Evolutionary conservation across 2,329 filamentous ascomycete genomes (phyloP).

Genomic region (Dryadomyces quercivorus): DNA sequence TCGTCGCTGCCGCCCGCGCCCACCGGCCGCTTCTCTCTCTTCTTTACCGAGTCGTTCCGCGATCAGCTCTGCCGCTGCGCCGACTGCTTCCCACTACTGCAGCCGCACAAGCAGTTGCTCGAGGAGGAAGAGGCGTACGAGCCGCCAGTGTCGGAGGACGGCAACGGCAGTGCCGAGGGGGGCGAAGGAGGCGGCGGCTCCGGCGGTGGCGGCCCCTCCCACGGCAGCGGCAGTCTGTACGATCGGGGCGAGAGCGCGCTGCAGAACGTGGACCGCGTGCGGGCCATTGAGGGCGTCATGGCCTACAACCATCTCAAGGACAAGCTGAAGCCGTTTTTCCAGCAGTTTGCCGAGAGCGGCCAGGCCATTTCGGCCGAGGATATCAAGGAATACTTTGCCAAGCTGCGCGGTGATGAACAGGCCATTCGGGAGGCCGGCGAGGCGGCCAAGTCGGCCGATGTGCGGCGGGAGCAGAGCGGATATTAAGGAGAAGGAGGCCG

Average conservation of each 20-base stretch:
- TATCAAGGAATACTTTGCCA: slow-evolving; percentile 93
- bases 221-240: slow-evolving; percentile 70
- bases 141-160: slow-evolving; percentile 65
- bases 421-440: slow-evolving; percentile 53
- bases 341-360: slow-evolving; percentile 87
- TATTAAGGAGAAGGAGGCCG: slow-evolving; percentile 22
- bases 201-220: slow-evolving; percentile 42
- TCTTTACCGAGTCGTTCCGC: slow-evolving; percentile 70
- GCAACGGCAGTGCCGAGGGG: slow-evolving; percentile 35
- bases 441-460: slow-evolving; percentile 29
- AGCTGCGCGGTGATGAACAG: slow-evolving; percentile 76
- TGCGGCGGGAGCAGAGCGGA: slow-evolving; percentile 39
- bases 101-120: slow-evolving; percentile 64
- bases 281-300: slow-evolving; percentile 94
- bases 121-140: slow-evolving; percentile 94
- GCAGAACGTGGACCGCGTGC: slow-evolving; percentile 81
- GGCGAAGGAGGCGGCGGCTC: slow-evolving; percentile 41
- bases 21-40: slow-evolving; percentile 59
- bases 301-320: slow-evolving; percentile 95
- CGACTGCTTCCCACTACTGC: slow-evolving; percentile 64
- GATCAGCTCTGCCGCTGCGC: slow-evolving; percentile 70
- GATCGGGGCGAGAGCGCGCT: slow-evolving; percentile 89
- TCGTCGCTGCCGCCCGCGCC: slow-evolving; percentile 43
- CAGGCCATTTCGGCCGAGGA: slow-evolving; percentile 84
- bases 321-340: slow-evolving; percentile 87